Base-by-base conservation (phyloP, 371 early-diverging fungal genomes). In the Zychaea mexicana region DNA sequence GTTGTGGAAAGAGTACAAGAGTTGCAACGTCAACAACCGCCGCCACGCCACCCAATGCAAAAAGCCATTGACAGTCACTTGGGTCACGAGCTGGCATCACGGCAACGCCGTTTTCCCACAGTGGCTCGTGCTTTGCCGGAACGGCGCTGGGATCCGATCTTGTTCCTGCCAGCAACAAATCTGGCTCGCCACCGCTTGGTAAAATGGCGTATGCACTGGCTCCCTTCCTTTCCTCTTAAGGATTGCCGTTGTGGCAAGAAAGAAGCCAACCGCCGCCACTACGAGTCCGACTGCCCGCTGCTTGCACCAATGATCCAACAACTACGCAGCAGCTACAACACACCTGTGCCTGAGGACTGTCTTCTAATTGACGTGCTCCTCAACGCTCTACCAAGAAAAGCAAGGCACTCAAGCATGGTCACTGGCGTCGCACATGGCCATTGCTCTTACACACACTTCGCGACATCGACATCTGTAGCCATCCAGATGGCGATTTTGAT, bases 141-240 rank as follows among this genome's bases (percentile, higher is more conserved):
- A 30, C 26, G 57, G 2, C 30, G 26, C 17, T 30, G 21, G 6
- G 60, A 60, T 28, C 60, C 60, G 9, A 36, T 60, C 21, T 27
- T 46, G 9, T 30, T 47, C 21, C 49, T 60, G 19, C 60, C 60
- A 12, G 45, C 47, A 15, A 47, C n/a, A 45, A 45, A n/a, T 17
- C 13, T 19, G 7, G 47, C 27, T 17, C 49, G 60, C 26, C 60
- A 60, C 46, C 60, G 60, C 46, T n/a, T 60, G 30, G 45, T 60
- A 26, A 60, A 60, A 49, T 60, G 60, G 49, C 60, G 60, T 8
- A 26, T 60, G 45, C 47, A 26, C 21, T 60, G 60, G 60, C 31
- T 60, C 10, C 60, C 49, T 2, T 32, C 49, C 13, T 49, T 30
- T 7, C 60, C 60, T 3, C 57, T 57, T 32, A 57, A 57, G 57